phyloP scores from a whole-genome alignment of 345 rosid genomes.

The Mercurialis annua region DNA sequence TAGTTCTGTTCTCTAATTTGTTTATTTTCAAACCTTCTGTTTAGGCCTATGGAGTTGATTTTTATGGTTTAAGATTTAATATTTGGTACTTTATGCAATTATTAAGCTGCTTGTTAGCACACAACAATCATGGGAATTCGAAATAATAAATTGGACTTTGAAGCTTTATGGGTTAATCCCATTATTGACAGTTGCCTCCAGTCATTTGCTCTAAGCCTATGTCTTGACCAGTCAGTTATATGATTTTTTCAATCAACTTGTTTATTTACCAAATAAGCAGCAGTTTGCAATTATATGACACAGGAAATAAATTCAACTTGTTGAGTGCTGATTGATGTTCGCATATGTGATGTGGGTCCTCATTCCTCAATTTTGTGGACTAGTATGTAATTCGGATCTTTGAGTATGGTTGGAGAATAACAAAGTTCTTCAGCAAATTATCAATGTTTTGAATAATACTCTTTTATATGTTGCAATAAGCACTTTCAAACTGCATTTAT shows the following conservation, averaged over 20 bases:
- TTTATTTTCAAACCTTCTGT: slow-evolving; percentile 6
- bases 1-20: slow-evolving; percentile 10
- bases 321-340: background rate
- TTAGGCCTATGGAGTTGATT: background rate
- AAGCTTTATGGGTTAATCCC: background rate
- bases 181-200: background rate
- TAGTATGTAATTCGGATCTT: background rate
- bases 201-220: slow-evolving; percentile 4
- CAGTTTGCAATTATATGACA: too few relatives aligned
- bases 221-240: background rate
- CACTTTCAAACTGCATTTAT: background rate
- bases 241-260: too few relatives aligned
- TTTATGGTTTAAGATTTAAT: background rate
- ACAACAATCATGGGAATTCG: background rate
- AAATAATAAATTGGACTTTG: background rate
- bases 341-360: background rate
- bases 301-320: background rate
- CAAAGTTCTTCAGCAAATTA: background rate
- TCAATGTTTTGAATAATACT: background rate
- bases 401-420: background rate
- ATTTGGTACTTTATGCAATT: background rate
- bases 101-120: background rate
- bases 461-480: too few relatives aligned
- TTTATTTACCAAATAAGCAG: too few relatives aligned
- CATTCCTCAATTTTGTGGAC: background rate